Conservation (phyloP, 805 yeast species). For the Barnettozyma californica region DNA sequence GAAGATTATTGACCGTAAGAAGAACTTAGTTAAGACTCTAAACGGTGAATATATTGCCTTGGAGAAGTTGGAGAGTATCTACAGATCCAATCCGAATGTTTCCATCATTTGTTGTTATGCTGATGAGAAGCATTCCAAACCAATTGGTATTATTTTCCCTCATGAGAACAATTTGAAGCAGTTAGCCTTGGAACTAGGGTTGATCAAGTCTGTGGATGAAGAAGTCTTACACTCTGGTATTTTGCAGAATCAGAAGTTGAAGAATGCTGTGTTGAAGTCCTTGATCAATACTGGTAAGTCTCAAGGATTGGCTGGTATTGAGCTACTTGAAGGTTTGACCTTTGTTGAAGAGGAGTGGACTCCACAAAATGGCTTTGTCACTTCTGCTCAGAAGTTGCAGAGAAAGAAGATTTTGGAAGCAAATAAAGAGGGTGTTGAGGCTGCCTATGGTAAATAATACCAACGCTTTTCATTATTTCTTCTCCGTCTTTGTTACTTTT, state of each 20-base stretch:
- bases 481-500: background rate
- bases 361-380: slow-evolving; percentile 89
- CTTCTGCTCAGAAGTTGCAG: slow-evolving; percentile 94
- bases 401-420: slow-evolving; percentile 80
- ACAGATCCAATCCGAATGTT: slow-evolving; percentile 76
- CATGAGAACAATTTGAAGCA: slow-evolving; percentile 59
- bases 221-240: slow-evolving; percentile 38
- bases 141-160: slow-evolving; percentile 86
- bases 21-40: slow-evolving; percentile 90
- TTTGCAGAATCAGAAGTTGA: slow-evolving; percentile 52
- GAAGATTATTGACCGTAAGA: slow-evolving; percentile 85
- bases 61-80: slow-evolving; percentile 87
- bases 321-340: slow-evolving; percentile 72
- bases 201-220: slow-evolving; percentile 38
- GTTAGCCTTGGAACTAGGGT: slow-evolving; percentile 52
- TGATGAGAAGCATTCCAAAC: slow-evolving; percentile 81
- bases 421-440: slow-evolving; percentile 62
- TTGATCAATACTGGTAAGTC: slow-evolving; percentile 70
- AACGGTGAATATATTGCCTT: slow-evolving; percentile 98
- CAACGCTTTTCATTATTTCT: background rate
- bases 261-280: slow-evolving; percentile 47
- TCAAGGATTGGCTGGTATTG: slow-evolving; percentile 83
- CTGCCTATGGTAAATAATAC: slow-evolving; percentile 39
- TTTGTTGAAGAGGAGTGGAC: slow-evolving; percentile 93
- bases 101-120: slow-evolving; percentile 90